These are phyloP conservation scores for Ophiocordyceps camponoti-leonardi DNA, from an alignment of 2,329 filamentous ascomycete genomes.

Conservation along the genomic window DNA sequence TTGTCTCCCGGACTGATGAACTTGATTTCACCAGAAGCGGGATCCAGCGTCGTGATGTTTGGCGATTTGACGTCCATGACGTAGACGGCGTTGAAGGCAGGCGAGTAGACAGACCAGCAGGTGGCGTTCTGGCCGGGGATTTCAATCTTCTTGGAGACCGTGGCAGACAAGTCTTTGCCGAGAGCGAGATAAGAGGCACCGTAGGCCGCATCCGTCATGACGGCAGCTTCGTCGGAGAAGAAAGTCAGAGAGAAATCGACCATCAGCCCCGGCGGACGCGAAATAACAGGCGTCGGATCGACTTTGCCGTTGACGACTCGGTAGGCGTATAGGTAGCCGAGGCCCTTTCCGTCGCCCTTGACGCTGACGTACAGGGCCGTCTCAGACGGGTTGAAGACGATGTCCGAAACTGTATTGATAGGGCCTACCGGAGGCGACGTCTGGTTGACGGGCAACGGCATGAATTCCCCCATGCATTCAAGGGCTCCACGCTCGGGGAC, in stretches of 20 bases:
- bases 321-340: slow-evolving; percentile 1
- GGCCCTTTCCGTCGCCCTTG: slow-evolving; percentile 1
- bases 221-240: neutral
- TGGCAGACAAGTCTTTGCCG: neutral
- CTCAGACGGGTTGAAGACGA: slow-evolving; percentile 1
- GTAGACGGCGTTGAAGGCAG: neutral
- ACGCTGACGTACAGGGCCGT: slow-evolving; percentile 1
- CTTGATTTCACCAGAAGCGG: neutral
- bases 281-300: neutral
- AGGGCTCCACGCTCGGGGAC: neutral
- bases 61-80: neutral
- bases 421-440: neutral
- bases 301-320: neutral
- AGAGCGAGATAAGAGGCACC: neutral
- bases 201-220: slow-evolving; percentile 1
- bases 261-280: neutral
- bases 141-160: neutral
- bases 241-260: neutral
- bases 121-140: neutral
- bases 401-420: neutral
- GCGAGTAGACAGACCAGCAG: neutral
- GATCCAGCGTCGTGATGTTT: neutral
- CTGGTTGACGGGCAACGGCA: slow-evolving; percentile 1
- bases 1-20: neutral
- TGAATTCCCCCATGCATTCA: neutral